phyloP scores from a whole-genome alignment of 106 monocot genomes.

The Platanthera guangdongensis region DNA sequence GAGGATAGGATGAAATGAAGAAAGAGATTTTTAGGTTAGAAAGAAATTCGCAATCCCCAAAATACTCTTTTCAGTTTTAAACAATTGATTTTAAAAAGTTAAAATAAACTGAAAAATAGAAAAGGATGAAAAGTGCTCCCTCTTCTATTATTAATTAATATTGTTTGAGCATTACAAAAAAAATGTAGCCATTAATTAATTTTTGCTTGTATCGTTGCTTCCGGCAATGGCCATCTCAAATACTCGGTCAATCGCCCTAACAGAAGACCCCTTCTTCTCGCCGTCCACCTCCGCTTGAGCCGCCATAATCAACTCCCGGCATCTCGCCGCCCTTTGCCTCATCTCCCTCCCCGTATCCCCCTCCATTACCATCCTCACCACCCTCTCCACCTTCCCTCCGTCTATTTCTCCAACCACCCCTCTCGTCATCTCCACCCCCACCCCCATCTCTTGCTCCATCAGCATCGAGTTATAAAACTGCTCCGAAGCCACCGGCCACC shows the following conservation, averaged over 20 bases:
- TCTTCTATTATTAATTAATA: too few species aligned
- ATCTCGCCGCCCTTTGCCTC: slow-evolving; percentile 6
- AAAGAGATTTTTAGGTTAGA: too few species aligned
- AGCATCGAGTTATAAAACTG: slow-evolving; percentile 34
- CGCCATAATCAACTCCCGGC: slow-evolving; percentile 8
- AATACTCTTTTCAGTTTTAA: too few species aligned
- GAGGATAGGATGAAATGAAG: too few species aligned
- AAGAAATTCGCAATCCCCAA: too few species aligned
- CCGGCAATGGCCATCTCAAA: neutral
- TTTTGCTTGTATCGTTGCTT: too few species aligned
- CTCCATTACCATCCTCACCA: slow-evolving; percentile 21
- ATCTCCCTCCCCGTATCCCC: slow-evolving; percentile 13
- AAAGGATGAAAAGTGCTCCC: too few species aligned
- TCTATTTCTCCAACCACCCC: slow-evolving; percentile 6
- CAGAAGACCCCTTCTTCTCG: slow-evolving; percentile 9
- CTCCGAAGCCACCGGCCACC: slow-evolving; percentile 30
- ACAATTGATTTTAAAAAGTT: too few species aligned
- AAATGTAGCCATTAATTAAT: too few species aligned
- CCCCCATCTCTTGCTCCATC: slow-evolving; percentile 27
- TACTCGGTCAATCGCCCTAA: slow-evolving; percentile 5
- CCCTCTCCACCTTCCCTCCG: slow-evolving; percentile 7
- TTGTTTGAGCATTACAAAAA: too few species aligned
- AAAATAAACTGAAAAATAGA: too few species aligned
- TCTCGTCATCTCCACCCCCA: slow-evolving; percentile 24
- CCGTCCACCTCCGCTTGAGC: slow-evolving; percentile 4